phyloP scores from a whole-genome alignment of 1,284 basidiomycete species.

The Cerioporus squamosus region DNA sequence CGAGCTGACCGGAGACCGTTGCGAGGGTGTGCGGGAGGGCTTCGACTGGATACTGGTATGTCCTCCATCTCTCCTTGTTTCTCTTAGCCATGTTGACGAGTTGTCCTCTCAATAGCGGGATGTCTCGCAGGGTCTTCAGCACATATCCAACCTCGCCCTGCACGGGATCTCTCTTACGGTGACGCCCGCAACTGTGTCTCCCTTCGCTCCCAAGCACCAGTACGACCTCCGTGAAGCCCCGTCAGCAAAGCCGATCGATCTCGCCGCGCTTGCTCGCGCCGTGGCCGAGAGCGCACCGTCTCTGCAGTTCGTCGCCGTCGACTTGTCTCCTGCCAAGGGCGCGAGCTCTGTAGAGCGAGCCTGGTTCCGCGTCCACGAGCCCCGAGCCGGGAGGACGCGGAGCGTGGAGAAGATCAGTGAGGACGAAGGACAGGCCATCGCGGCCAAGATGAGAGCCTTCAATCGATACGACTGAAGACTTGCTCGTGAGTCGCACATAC shows the following conservation, averaged over 20 bases:
- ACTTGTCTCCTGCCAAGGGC: slow-evolving; percentile 13
- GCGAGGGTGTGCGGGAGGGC: slow-evolving; percentile 14
- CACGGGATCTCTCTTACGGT: slow-evolving; percentile 17
- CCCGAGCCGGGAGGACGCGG: background rate
- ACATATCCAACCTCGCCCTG: slow-evolving; percentile 7
- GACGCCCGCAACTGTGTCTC: slow-evolving; percentile 7
- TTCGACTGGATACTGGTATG: slow-evolving; percentile 20
- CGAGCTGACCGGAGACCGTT: slow-evolving; percentile 21
- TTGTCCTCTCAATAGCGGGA: background rate
- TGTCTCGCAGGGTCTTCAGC: slow-evolving; percentile 12
- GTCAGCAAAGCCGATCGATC: slow-evolving; percentile 1
- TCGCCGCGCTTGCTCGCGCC: slow-evolving; percentile 10
- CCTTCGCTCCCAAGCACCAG: slow-evolving; percentile 1
- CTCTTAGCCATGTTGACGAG: background rate
- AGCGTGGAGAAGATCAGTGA: slow-evolving; percentile 8
- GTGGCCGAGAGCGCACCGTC: slow-evolving; percentile 15
- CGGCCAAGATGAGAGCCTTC: slow-evolving; percentile 13
- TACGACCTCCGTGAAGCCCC: background rate
- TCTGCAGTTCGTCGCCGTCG: slow-evolving; percentile 16
- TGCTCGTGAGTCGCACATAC: background rate
- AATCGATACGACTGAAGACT: slow-evolving; percentile 20
- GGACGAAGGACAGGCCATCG: slow-evolving; percentile 6
- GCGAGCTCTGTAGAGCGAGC: slow-evolving; percentile 4
- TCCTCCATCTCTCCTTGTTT: background rate
- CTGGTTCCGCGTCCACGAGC: slow-evolving; percentile 10